Evolutionary conservation across 2,329 filamentous ascomycete genomes (phyloP).

Genomic region (Zasmidium citrigriseum): DNA sequence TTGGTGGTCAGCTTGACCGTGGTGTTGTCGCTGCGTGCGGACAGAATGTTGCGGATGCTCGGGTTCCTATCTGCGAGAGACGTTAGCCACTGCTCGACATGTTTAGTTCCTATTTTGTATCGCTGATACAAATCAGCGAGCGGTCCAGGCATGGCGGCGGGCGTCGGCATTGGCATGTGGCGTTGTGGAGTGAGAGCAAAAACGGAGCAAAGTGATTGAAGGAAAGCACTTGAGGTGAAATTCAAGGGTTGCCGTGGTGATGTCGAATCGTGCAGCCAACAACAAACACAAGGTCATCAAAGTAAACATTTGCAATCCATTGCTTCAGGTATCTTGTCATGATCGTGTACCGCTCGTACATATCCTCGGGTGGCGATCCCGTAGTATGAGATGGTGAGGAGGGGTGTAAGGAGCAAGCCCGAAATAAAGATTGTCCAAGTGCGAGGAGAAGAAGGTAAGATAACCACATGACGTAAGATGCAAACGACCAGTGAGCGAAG

Average conservation of each 20-base stretch:
- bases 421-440: too few relatives aligned
- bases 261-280: too few relatives aligned
- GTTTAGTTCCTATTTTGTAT: conserved; percentile 7
- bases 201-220: not conserved
- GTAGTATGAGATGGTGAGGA: too few relatives aligned
- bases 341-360: too few relatives aligned
- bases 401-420: too few relatives aligned
- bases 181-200: not conserved
- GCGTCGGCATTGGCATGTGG: not conserved
- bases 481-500: not conserved
- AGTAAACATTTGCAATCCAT: too few relatives aligned
- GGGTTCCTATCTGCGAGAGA: not conserved
- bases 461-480: not conserved
- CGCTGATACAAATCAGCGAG: conserved; percentile 7
- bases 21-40: not conserved
- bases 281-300: too few relatives aligned
- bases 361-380: too few relatives aligned
- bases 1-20: not conserved
- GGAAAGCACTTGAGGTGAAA: too few relatives aligned
- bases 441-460: not conserved
- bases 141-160: not conserved
- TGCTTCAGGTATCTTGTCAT: too few relatives aligned
- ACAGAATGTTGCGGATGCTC: not conserved
- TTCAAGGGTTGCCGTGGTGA: too few relatives aligned
- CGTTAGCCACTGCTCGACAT: conserved; percentile 4